These are phyloP conservation scores for Colletotrichum eremochloae DNA, from an alignment of 2,329 filamentous ascomycete genomes.

Conservation along the genomic window DNA sequence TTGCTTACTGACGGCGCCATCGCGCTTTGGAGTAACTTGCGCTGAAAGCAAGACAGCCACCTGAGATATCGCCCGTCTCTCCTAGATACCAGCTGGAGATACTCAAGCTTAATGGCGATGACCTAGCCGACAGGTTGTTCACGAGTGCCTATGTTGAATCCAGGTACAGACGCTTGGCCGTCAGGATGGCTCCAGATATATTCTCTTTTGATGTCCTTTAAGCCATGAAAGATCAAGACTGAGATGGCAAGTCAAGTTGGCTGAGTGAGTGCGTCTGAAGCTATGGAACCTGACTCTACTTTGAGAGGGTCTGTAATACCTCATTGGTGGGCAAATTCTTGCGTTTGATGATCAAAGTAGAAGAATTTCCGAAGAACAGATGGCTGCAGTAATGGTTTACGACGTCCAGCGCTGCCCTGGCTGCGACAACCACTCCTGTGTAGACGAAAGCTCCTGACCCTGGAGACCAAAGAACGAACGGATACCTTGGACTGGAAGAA, in stretches of 20 bases:
- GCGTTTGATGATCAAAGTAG: neutral
- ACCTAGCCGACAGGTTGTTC: too few species aligned
- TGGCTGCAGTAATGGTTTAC: neutral
- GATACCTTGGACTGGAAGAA: neutral
- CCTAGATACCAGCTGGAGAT: too few species aligned
- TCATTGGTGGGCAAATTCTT: neutral
- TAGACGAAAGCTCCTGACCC: neutral
- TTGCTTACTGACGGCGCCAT: neutral
- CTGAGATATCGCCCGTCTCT: too few species aligned
- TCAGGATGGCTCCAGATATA: too few species aligned
- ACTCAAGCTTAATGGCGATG: too few species aligned
- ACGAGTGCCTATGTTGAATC: too few species aligned
- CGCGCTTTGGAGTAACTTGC: neutral
- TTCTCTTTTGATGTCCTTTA: too few species aligned
- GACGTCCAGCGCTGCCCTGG: neutral
- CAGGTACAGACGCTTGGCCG: too few species aligned
- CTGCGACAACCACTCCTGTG: neutral
- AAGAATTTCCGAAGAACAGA: neutral
- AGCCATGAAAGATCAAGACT: too few species aligned
- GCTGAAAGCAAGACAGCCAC: too few species aligned
- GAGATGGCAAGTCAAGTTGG: too few species aligned
- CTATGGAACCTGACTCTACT: neutral
- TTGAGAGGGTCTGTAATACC: neutral
- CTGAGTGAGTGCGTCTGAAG: too few species aligned
- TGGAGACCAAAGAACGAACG: neutral